A percentile compares a stretch with the other conserved stretches of the same genome.
phyloP scores from a whole-genome alignment of 305 asterid genomes.

The Fraxinus nigra region DNA sequence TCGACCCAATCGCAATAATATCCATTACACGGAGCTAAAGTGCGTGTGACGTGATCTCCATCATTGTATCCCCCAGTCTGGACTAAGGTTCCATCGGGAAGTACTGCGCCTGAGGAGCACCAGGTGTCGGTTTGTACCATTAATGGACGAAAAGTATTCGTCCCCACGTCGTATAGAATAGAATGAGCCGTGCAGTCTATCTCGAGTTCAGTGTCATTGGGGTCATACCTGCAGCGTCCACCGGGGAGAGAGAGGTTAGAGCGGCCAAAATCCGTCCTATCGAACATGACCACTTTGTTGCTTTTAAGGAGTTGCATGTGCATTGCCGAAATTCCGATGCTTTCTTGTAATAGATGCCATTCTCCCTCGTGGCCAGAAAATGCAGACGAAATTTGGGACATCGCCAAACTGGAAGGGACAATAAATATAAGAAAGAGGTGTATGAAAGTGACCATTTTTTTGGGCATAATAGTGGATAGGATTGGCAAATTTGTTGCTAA shows the following conservation, averaged over 20 bases:
- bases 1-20: slow-evolving; percentile 61
- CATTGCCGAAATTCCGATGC: slow-evolving; percentile 69
- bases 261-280: slow-evolving; percentile 62
- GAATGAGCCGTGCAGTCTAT: slow-evolving; percentile 74
- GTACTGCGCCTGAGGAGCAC: slow-evolving; percentile 76
- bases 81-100: slow-evolving; percentile 55
- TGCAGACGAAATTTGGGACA: slow-evolving; percentile 14
- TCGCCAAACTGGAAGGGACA: slow-evolving; percentile 21
- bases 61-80: slow-evolving; percentile 71
- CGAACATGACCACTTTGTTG: slow-evolving; percentile 60
- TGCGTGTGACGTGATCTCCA: slow-evolving; percentile 46
- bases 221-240: slow-evolving; percentile 45
- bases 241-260: slow-evolving; percentile 57
- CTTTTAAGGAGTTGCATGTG: slow-evolving; percentile 65
- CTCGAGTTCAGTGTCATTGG: slow-evolving; percentile 23
- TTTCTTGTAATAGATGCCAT: slow-evolving; percentile 52
- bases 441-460: slow-evolving; percentile 18
- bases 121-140: slow-evolving; percentile 56
- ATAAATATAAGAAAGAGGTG: slow-evolving; percentile 14
- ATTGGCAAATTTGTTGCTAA: slow-evolving; percentile 24
- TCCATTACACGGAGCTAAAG: slow-evolving; percentile 34
- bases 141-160: slow-evolving; percentile 39
- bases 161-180: slow-evolving; percentile 37
- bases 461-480: slow-evolving; percentile 16
- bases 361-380: slow-evolving; percentile 28